Conservation (phyloP, 768 basidiomycete genomes). For the Hebeloma cylindrosporum region DNA sequence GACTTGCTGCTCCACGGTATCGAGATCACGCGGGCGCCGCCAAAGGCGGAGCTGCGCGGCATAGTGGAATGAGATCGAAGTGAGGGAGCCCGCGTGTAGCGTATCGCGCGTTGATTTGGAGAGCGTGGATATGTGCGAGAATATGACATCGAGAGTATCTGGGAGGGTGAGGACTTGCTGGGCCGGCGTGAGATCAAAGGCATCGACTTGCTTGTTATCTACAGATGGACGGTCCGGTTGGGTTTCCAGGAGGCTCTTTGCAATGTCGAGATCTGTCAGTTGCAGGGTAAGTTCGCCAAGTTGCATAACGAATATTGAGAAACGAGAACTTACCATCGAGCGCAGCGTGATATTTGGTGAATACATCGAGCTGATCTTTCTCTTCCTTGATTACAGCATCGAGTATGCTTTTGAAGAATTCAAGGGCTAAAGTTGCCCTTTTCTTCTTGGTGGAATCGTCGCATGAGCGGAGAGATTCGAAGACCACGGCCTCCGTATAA, state of each 20-base stretch:
- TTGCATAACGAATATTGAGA: background rate
- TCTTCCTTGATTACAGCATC: constrained; percentile 8
- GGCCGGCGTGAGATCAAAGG: constrained; percentile 3
- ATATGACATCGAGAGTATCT: constrained; percentile 9
- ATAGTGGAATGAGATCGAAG: constrained; percentile 6
- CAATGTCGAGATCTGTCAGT: constrained; percentile 18
- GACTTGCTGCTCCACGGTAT: constrained; percentile 9
- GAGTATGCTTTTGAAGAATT: constrained; percentile 7
- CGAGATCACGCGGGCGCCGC: constrained; percentile 5
- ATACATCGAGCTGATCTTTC: background rate
- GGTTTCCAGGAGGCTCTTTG: background rate
- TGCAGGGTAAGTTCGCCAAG: background rate
- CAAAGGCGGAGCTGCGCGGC: constrained; percentile 7
- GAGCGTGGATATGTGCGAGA: constrained; percentile 5
- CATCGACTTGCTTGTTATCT: background rate
- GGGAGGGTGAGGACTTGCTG: constrained; percentile 10
- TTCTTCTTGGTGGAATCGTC: constrained; percentile 3
- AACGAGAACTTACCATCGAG: constrained; percentile 15
- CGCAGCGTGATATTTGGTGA: background rate
- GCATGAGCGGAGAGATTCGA: background rate
- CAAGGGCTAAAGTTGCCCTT: constrained; percentile 5
- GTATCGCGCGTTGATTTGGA: constrained; percentile 1
- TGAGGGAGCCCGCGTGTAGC: background rate
- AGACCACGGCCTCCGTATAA: constrained; percentile 2
- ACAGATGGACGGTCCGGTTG: background rate